Base-by-base conservation (phyloP, 2,329 filamentous ascomycete species). In the Orbilia brochopaga region DNA sequence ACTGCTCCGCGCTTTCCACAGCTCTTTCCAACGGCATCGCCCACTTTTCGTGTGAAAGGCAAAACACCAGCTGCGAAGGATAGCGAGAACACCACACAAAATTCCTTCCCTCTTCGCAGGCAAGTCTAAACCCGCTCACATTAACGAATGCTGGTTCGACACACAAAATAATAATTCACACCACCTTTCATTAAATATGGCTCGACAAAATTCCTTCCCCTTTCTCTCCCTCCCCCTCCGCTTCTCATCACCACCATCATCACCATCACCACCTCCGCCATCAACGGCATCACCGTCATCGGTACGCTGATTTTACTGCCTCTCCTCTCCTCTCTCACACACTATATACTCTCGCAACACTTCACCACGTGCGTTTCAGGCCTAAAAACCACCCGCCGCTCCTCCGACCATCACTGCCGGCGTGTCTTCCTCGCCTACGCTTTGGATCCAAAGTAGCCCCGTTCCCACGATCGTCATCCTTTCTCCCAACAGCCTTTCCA, bases 91-190 rank as follows among this genome's bases (percentile, higher is more conserved):
- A 65, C 61, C 61, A 65, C 61, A 58, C 61, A 57, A 65, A 65
- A 57, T 65, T 65, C 61, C 61, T 52, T 55, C 55, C 61, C 55
- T 50, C 44, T 63, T 56, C 58, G 52, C 65, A 61, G 65, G 66
- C 66, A 70, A 70, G 59, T 70, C 66, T 58, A 70, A 70, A 70
- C 60, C 66, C 66, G 66, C 66, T 69, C 64, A 69, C 50, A 35
- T 61, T 46, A 59, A 42, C 27, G 19, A 40, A 46, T 21, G 24
- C 50, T 30, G 50, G 15, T 35, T 37, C 19, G 30, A 48, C 17
- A 57, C 57, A 56, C 50, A 51, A 42, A 50, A 35, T 37, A 40
- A 59, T 19, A 48, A 46, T 40, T 54, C 59, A 62, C 59, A 62
- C 59, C 57, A 60, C 57, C 57, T 60, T 60, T 54, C 48, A 56